Evolutionary conservation across 2,329 filamentous ascomycete genomes (phyloP).

Genomic region (Botryotinia convoluta): DNA sequence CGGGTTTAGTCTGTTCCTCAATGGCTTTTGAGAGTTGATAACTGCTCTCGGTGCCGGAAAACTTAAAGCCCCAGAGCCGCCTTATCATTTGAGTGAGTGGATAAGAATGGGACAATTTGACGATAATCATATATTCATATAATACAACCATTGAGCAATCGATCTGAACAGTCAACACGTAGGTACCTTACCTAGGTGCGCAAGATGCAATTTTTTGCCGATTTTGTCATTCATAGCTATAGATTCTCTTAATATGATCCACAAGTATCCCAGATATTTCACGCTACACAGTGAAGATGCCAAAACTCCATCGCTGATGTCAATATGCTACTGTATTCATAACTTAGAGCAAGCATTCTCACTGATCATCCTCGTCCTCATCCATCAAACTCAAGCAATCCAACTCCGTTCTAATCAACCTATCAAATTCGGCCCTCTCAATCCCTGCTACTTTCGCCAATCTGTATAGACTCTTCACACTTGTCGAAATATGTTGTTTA

Average conservation of each 20-base stretch:
- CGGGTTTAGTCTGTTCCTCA: conserved; percentile 2
- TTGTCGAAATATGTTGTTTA: conserved; percentile 75
- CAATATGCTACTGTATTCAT: background rate
- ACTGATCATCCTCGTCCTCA: conserved; percentile 41
- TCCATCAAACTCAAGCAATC: conserved; percentile 69
- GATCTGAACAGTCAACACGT: background rate
- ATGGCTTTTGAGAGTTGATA: background rate
- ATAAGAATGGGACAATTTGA: background rate
- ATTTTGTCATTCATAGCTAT: background rate
- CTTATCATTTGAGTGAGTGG: background rate
- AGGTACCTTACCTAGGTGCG: background rate
- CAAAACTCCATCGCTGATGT: conserved; percentile 3
- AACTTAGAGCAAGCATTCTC: background rate
- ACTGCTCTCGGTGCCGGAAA: background rate
- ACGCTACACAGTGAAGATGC: background rate
- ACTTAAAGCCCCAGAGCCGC: background rate
- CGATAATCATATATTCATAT: background rate
- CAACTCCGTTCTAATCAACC: conserved; percentile 67
- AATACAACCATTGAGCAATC: background rate
- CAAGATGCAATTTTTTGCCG: background rate
- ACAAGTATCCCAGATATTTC: background rate
- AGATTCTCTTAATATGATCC: background rate
- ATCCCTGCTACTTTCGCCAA: conserved; percentile 71
- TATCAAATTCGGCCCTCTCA: conserved; percentile 70
- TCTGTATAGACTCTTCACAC: conserved; percentile 72